phyloP scores from a whole-genome alignment of 2,329 filamentous ascomycete species.

The Stylonectria norvegica region DNA sequence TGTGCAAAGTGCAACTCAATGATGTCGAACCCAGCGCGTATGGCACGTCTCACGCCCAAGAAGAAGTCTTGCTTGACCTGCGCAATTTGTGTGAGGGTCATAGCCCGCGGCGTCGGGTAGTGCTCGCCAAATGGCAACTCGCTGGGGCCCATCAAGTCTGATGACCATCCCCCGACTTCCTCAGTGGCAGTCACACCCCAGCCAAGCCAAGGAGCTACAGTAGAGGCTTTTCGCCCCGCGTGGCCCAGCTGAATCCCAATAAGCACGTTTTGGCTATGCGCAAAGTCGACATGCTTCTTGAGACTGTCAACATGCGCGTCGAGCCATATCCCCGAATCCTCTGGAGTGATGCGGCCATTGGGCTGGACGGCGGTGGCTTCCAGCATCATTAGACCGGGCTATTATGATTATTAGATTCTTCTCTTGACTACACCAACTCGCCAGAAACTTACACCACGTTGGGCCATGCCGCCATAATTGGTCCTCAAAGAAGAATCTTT shows the following conservation, averaged over 20 bases:
- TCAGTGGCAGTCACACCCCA: conserved; percentile 42
- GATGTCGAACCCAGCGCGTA: conserved; percentile 64
- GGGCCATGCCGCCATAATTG: no score
- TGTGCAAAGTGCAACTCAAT: conserved; percentile 75
- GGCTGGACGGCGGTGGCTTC: conserved; percentile 67
- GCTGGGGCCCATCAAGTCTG: conserved; percentile 47
- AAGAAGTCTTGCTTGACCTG: conserved; percentile 60
- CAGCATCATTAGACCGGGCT: conserved; percentile 59
- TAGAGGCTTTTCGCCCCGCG: conserved; percentile 58
- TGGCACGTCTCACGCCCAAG: conserved; percentile 50
- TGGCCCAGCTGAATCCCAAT: conserved; percentile 70
- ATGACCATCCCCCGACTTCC: conserved; percentile 50
- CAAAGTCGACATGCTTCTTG: conserved; percentile 59
- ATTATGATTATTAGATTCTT: neutral
- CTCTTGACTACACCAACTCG: neutral
- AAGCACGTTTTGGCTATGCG: conserved; percentile 62
- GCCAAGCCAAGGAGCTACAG: conserved; percentile 54
- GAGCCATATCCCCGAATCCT: conserved; percentile 66
- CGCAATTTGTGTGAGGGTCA: conserved; percentile 64
- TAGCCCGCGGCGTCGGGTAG: conserved; percentile 58
- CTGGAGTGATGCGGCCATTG: conserved; percentile 69
- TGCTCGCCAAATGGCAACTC: conserved; percentile 53
- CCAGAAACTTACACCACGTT: neutral
- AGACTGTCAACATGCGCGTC: conserved; percentile 65
- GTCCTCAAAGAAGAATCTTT: no score